Base-by-base conservation (phyloP, 2,329 filamentous ascomycete species). In the Endothia cerciana region DNA sequence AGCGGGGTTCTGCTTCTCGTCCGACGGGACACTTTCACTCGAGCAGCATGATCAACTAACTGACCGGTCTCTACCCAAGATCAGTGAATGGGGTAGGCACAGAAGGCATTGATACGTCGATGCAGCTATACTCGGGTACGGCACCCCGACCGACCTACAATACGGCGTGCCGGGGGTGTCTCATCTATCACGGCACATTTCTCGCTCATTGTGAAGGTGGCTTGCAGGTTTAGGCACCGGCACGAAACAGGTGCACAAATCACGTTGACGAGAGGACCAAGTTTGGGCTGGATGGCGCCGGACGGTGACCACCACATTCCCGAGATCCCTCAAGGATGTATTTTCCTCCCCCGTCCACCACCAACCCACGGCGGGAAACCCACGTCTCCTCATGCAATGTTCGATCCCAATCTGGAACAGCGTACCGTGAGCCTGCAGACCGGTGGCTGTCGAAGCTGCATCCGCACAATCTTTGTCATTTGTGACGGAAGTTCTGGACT, bases 401-500 rank as follows among this genome's bases (percentile, higher is more conserved):
- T 36, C 36, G 49, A 43, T 36, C 7, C n/a, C n/a, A 49, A 49
- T 49, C 51, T 65, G 65, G 59, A 56, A 49, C 40, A 49, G 22
- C 43, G 51, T 45, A 59, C 43, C 62, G 49, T 40, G 41, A 67
- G 62, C 51, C 41, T 53, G 55, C 62, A 59, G 41, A 65, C 62
- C 45, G 58, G 58, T 55, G 36, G 62, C 30, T 28, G 36, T 59
- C 60, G 43, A 65, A 45, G 43, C 22, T 22, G 38, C 30, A 51
- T 51, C 62, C 45, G 53, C 30, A 60, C 45, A 38, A 51, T 53
- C 56, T 60, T 10, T 41, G 49, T 60, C 28, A 55, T 64, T 22
- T 45, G 25, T 41, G 60, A 62, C 47, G 6, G 36, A 4, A n/a
- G 6, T 17, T n/a, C 4, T 28, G 41, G 33, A 11, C 53, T 41